Percentiles rank a stretch among this genome's conserved stretches.
phyloP scores from a whole-genome alignment of 2,329 filamentous ascomycete genomes.

The Aureobasidium sp. region DNA sequence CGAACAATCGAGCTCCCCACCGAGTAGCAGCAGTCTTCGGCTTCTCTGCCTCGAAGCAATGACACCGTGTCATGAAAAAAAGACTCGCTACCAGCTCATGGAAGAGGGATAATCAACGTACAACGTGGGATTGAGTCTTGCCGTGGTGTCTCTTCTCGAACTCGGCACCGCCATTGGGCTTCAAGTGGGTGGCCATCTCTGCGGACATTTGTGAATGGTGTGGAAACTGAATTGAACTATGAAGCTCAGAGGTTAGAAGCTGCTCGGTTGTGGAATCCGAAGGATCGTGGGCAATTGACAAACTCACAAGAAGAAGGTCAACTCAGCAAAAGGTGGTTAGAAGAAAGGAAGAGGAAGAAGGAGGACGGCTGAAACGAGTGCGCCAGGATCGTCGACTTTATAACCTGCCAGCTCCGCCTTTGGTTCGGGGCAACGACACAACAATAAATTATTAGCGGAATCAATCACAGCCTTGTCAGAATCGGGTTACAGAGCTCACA shows the following conservation, averaged over 20 bases:
- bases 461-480: constrained; percentile 8
- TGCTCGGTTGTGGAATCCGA: neutral
- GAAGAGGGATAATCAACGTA: constrained; percentile 43
- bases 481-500: constrained; percentile 13
- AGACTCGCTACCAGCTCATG: neutral
- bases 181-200: constrained; percentile 73
- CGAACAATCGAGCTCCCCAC: neutral
- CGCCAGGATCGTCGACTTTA: constrained; percentile 9
- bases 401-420: constrained; percentile 11
- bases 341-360: neutral
- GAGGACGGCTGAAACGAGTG: constrained; percentile 3
- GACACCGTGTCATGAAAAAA: neutral
- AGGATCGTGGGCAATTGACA: neutral
- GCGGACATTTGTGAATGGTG: constrained; percentile 2
- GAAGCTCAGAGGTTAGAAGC: neutral
- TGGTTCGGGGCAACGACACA: constrained; percentile 10
- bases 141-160: constrained; percentile 65
- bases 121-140: constrained; percentile 81
- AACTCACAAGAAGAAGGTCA: constrained; percentile 9
- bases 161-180: constrained; percentile 46
- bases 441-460: constrained; percentile 11
- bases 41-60: neutral
- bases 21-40: neutral
- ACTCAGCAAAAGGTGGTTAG: neutral
- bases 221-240: constrained; percentile 7